Evolutionary conservation across 1,139 yeast genomes (phyloP).

Genomic region (Hyphopichia khmerensis): DNA sequence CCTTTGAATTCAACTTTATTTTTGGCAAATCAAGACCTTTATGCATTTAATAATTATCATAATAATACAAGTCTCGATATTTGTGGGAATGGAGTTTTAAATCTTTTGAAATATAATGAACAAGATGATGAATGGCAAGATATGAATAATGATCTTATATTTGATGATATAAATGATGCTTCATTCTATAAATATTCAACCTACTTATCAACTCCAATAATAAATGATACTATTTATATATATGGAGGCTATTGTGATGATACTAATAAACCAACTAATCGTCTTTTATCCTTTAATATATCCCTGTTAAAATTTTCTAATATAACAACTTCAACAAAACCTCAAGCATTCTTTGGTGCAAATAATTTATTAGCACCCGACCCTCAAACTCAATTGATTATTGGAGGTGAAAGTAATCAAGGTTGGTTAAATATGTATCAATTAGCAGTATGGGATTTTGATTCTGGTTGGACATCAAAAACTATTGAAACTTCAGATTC

Average conservation of each 20-base stretch:
- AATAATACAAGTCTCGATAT: conserved; percentile 10
- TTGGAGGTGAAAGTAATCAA: conserved; percentile 39
- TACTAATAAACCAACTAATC: conserved; percentile 17
- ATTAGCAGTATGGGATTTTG: conserved; percentile 46
- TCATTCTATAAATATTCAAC: conserved; percentile 31
- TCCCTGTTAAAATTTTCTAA: conserved; percentile 24
- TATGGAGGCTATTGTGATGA: conserved; percentile 38
- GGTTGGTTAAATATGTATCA: conserved; percentile 50
- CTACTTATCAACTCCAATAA: conserved; percentile 26
- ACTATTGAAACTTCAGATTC: conserved; percentile 13
- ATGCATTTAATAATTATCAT: conserved; percentile 20
- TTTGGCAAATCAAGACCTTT: conserved; percentile 27
- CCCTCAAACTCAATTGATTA: conserved; percentile 36
- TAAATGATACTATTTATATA: conserved; percentile 27
- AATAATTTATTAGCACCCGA: conserved; percentile 39
- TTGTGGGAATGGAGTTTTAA: conserved; percentile 31
- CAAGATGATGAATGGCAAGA: conserved; percentile 22
- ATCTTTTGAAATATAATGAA: conserved; percentile 22
- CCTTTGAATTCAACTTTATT: conserved; percentile 35
- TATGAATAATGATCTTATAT: conserved; percentile 14
- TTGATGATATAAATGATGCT: conserved; percentile 25
- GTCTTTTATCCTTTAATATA: conserved; percentile 38
- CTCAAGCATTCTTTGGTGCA: conserved; percentile 46
- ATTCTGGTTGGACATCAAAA: conserved; percentile 44
- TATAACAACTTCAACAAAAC: conserved; percentile 43